Conservation (phyloP, 2,329 filamentous ascomycete species). For the Phaeosphaeriaceae sp. region DNA sequence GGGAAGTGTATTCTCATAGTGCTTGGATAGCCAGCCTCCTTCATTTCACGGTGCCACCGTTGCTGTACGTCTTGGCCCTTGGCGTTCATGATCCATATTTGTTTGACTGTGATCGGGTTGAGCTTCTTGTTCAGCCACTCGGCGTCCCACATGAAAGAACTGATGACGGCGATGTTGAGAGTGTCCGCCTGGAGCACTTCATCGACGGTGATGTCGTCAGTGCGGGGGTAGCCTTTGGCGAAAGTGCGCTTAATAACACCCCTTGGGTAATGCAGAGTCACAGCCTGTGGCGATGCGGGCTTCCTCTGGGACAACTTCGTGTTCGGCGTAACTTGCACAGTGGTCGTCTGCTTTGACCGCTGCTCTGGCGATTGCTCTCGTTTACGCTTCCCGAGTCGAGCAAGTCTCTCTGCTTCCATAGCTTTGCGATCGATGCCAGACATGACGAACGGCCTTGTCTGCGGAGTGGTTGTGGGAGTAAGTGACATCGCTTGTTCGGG, state of each 20-base stretch:
- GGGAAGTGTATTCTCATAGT: constrained; percentile 78
- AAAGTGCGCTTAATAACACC: constrained; percentile 86
- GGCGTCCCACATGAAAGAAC: constrained; percentile 86
- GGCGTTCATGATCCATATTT: constrained; percentile 67
- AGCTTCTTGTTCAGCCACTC: constrained; percentile 77
- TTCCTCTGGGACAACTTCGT: not conserved
- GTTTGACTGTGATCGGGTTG: constrained; percentile 61
- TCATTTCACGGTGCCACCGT: constrained; percentile 31
- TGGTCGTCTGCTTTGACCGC: constrained; percentile 34
- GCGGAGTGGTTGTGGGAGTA: not conserved
- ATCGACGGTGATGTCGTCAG: constrained; percentile 84
- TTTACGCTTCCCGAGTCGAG: constrained; percentile 69
- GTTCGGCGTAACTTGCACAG: not conserved
- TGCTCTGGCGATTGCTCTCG: constrained; percentile 58
- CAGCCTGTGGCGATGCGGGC: not conserved
- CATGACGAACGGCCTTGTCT: constrained; percentile 27
- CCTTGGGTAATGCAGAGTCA: constrained; percentile 55
- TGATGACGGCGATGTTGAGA: constrained; percentile 80
- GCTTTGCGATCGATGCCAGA: constrained; percentile 74
- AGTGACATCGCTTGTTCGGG: not conserved
- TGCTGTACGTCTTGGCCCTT: constrained; percentile 53
- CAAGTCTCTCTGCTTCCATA: constrained; percentile 86
- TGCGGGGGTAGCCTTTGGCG: constrained; percentile 68
- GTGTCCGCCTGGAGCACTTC: constrained; percentile 79
- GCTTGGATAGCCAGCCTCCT: constrained; percentile 53